A percentile compares a stretch with the other conserved stretches of the same genome.
These are phyloP conservation scores for Serendipita indica DNA, from an alignment of 768 basidiomycete genomes.

Conservation along the genomic window DNA sequence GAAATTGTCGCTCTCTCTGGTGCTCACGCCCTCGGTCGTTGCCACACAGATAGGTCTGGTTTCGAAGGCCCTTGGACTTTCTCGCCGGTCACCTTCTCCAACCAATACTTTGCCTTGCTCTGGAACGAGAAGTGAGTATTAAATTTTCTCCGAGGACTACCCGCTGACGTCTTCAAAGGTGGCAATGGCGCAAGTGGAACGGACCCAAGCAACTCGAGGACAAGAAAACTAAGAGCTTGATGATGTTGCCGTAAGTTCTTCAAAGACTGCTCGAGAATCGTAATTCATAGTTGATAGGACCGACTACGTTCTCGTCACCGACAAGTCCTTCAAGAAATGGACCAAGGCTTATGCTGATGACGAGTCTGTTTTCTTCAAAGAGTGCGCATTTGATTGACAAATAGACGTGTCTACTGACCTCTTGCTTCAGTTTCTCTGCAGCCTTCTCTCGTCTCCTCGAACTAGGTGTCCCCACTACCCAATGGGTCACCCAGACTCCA, in stretches of 20 bases:
- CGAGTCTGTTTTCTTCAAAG: conserved; percentile 81
- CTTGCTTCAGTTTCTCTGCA: conserved; percentile 52
- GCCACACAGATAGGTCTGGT: conserved; percentile 71
- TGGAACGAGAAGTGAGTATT: conserved; percentile 60
- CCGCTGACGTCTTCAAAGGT: conserved; percentile 25
- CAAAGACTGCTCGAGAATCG: neutral
- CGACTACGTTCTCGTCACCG: conserved; percentile 76
- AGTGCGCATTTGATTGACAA: conserved; percentile 37
- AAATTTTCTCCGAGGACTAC: neutral
- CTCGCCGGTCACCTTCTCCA: conserved; percentile 76
- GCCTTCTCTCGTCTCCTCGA: conserved; percentile 72
- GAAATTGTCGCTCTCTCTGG: conserved; percentile 93
- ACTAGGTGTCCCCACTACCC: conserved; percentile 76
- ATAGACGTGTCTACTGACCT: conserved; percentile 8
- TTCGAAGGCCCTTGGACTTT: conserved; percentile 93
- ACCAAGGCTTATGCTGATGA: conserved; percentile 78
- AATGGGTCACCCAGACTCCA: conserved; percentile 57
- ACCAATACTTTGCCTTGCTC: conserved; percentile 76
- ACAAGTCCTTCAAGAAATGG: conserved; percentile 84
- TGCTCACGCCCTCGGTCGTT: conserved; percentile 91
- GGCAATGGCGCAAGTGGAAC: conserved; percentile 92
- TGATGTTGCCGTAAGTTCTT: conserved; percentile 82
- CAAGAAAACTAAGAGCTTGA: conserved; percentile 72
- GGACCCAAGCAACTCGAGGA: conserved; percentile 91
- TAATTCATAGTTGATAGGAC: conserved; percentile 36